phyloP scores from a whole-genome alignment of 352 stramenopile genomes.

The Globisporangium cederbergense region DNA sequence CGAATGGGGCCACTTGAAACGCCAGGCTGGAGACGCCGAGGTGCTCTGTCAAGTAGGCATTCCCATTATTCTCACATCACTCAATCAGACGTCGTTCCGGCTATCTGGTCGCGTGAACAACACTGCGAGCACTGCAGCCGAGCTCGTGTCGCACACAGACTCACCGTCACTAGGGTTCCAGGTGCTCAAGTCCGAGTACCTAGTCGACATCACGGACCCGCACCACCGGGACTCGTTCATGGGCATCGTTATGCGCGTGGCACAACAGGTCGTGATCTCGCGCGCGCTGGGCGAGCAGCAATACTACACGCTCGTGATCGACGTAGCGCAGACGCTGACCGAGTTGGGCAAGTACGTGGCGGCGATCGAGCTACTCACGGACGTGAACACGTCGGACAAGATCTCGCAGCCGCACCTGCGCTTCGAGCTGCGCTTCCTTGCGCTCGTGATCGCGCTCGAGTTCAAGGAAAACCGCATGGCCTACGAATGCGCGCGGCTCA shows the following conservation, averaged over 20 bases:
- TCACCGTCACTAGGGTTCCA: slow-evolving; percentile 71
- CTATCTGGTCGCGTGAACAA: slow-evolving; percentile 69
- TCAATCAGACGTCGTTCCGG: slow-evolving; percentile 75
- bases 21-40: slow-evolving; percentile 57
- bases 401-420: slow-evolving; percentile 63
- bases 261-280: slow-evolving; percentile 80
- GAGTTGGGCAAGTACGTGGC: slow-evolving; percentile 80
- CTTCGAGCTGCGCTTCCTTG: slow-evolving; percentile 81
- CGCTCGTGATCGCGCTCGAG: slow-evolving; percentile 78
- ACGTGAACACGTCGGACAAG: slow-evolving; percentile 86
- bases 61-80: slow-evolving; percentile 76
- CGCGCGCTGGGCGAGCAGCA: slow-evolving; percentile 63
- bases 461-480: slow-evolving; percentile 87
- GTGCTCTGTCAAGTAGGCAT: slow-evolving; percentile 81
- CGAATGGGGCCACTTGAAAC: slow-evolving; percentile 77
- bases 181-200: slow-evolving; percentile 77
- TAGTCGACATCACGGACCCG: slow-evolving; percentile 78
- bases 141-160: slow-evolving; percentile 56
- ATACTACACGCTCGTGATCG: slow-evolving; percentile 78
- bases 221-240: slow-evolving; percentile 76
- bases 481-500: slow-evolving; percentile 82
- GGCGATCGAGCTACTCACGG: slow-evolving; percentile 80
- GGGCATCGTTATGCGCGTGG: slow-evolving; percentile 81
- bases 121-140: slow-evolving; percentile 37
- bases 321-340: slow-evolving; percentile 74